Percentiles rank a stretch among this genome's conserved stretches.
phyloP scores from a whole-genome alignment of 768 basidiomycete genomes.

The Gyrodon lividus region DNA sequence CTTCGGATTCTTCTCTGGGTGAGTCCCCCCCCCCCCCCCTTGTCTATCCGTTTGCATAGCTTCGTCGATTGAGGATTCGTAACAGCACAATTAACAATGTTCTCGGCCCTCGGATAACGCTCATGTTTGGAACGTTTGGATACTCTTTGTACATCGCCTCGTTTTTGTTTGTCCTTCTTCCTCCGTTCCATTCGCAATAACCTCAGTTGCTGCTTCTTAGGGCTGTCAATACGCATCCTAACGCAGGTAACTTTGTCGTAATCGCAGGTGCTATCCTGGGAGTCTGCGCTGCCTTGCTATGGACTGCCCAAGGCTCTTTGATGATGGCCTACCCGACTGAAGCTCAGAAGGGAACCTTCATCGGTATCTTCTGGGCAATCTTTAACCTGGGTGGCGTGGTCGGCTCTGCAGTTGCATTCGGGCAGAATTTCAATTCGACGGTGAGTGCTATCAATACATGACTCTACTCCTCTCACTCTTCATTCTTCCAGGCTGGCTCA shows the following conservation, averaged over 20 bases:
- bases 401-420: slow-evolving; percentile 73
- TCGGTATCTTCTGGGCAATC: slow-evolving; percentile 61
- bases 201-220: slow-evolving; percentile 34
- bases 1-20: slow-evolving; percentile 72
- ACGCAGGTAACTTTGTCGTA: slow-evolving; percentile 45
- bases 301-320: slow-evolving; percentile 51
- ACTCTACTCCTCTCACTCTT: not conserved
- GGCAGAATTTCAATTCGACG: slow-evolving; percentile 62
- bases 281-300: slow-evolving; percentile 48
- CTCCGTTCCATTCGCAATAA: not conserved
- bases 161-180: slow-evolving; percentile 36
- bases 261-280: slow-evolving; percentile 51
- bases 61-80: not conserved
- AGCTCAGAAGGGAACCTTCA: slow-evolving; percentile 52
- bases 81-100: slow-evolving; percentile 72
- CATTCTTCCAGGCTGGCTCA: slow-evolving; percentile 24
- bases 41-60: not conserved
- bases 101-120: slow-evolving; percentile 49
- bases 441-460: slow-evolving; percentile 33
- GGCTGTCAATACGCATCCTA: slow-evolving; percentile 39
- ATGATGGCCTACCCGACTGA: slow-evolving; percentile 60
- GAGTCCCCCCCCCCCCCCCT: slow-evolving; percentile 11
- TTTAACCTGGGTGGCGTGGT: slow-evolving; percentile 82
- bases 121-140: slow-evolving; percentile 50
- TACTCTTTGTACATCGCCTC: slow-evolving; percentile 52